Evolutionary conservation across 129 eudicot species (phyloP).

Genomic region (Flaveria ramosissima): DNA sequence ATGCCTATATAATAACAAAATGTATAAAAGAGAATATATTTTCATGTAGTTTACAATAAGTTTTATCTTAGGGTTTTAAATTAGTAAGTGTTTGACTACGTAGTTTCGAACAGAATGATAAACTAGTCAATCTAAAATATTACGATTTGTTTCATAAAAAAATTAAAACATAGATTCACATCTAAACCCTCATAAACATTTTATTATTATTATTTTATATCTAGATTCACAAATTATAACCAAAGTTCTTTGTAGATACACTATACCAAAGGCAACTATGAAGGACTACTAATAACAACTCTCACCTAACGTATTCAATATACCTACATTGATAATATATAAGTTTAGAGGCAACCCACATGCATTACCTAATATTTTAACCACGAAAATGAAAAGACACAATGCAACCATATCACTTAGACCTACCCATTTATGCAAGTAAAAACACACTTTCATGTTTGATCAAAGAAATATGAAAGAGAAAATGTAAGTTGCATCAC

Average conservation of each 20-base stretch:
- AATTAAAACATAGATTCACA: background rate
- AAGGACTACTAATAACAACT: slow-evolving; percentile 19
- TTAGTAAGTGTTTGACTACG: background rate
- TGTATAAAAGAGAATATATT: no score
- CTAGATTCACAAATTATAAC: background rate
- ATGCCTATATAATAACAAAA: no score
- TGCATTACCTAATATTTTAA: slow-evolving; percentile 27
- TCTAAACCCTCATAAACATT: background rate
- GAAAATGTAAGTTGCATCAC: background rate
- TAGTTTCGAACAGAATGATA: background rate
- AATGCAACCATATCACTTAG: slow-evolving; percentile 29
- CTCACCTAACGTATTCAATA: slow-evolving; percentile 34
- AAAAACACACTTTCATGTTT: slow-evolving; percentile 6
- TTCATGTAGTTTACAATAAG: no score
- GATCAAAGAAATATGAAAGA: slow-evolving; percentile 11
- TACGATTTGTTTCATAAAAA: background rate
- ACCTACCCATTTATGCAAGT: slow-evolving; percentile 23
- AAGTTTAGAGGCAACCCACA: slow-evolving; percentile 34
- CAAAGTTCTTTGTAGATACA: slow-evolving; percentile 7
- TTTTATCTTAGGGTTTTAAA: background rate
- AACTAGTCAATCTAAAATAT: background rate
- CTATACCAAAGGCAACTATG: slow-evolving; percentile 17
- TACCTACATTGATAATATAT: slow-evolving; percentile 8
- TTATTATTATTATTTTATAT: background rate
- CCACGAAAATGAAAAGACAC: slow-evolving; percentile 24